Evolutionary conservation across 1,284 basidiomycete species (phyloP).

Genomic region (Tilletiopsis washingtonensis): DNA sequence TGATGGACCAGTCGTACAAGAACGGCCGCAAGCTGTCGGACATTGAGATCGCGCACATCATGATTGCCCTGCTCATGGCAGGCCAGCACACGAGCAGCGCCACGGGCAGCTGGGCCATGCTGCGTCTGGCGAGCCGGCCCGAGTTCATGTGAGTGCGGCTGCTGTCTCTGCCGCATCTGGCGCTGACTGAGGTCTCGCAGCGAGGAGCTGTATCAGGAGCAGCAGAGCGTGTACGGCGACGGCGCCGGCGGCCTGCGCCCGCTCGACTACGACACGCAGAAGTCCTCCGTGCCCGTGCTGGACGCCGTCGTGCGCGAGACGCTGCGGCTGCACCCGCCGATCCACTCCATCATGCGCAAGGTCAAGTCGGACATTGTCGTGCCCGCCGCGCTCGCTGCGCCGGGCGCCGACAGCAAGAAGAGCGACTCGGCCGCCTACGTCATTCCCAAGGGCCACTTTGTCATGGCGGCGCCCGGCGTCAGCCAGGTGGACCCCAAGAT

Average conservation of each 20-base stretch:
- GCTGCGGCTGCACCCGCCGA: slow-evolving; percentile 55
- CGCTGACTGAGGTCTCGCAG: slow-evolving; percentile 1
- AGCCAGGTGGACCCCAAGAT: slow-evolving; percentile 76
- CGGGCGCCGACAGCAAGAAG: slow-evolving; percentile 41
- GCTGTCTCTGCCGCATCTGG: neutral
- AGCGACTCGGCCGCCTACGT: slow-evolving; percentile 58
- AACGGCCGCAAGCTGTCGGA: slow-evolving; percentile 71
- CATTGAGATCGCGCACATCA: slow-evolving; percentile 90
- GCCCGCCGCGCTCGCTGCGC: slow-evolving; percentile 61
- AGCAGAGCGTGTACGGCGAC: slow-evolving; percentile 71
- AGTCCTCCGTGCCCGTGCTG: slow-evolving; percentile 68
- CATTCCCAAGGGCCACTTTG: slow-evolving; percentile 82
- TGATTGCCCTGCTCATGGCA: slow-evolving; percentile 62
- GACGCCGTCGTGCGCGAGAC: slow-evolving; percentile 88
- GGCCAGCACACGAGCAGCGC: slow-evolving; percentile 97
- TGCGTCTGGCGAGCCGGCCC: slow-evolving; percentile 74
- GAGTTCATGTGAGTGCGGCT: slow-evolving; percentile 61
- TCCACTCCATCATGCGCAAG: slow-evolving; percentile 60
- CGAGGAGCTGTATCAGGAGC: slow-evolving; percentile 64
- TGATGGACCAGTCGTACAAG: slow-evolving; percentile 79
- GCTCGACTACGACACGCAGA: slow-evolving; percentile 77
- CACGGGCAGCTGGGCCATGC: slow-evolving; percentile 78
- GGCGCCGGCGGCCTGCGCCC: slow-evolving; percentile 57
- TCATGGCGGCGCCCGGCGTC: slow-evolving; percentile 81
- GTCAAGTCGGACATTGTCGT: slow-evolving; percentile 77